Conservation (phyloP, 768 basidiomycete genomes). For the Tylopilus plumbeoviolaceoides region DNA sequence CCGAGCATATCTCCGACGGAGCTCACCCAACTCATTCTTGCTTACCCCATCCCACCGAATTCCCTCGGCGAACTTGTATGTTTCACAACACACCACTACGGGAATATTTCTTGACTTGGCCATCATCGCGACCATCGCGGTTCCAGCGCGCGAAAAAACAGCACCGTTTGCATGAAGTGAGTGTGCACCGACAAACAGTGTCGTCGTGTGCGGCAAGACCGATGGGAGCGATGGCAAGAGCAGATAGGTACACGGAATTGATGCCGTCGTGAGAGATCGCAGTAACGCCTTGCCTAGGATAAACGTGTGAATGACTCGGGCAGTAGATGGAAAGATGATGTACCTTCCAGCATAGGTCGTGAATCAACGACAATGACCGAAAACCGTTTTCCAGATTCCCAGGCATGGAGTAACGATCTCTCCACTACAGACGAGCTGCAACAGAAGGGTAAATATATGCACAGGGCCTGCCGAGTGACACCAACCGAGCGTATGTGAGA, state of each 20-base stretch:
- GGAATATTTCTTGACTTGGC: conserved; percentile 86
- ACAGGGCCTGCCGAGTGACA: neutral
- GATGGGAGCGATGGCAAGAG: conserved; percentile 84
- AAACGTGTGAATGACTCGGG: conserved; percentile 1
- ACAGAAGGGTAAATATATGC: conserved; percentile 2
- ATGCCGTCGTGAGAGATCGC: conserved; percentile 58
- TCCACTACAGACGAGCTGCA: conserved; percentile 91
- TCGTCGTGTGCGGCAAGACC: conserved; percentile 75
- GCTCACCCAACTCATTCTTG: conserved; percentile 89
- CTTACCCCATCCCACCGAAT: conserved; percentile 92
- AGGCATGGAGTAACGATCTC: conserved; percentile 77
- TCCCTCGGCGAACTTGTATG: conserved; percentile 95
- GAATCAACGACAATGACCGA: conserved; percentile 94
- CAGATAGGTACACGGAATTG: conserved; percentile 84
- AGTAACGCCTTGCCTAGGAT: conserved; percentile 73
- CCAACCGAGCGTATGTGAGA: conserved; percentile 87
- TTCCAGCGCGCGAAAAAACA: conserved; percentile 91
- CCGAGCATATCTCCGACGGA: neutral
- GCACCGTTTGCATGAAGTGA: conserved; percentile 94
- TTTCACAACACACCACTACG: conserved; percentile 96
- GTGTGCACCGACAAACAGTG: conserved; percentile 88
- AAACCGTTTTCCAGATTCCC: conserved; percentile 70
- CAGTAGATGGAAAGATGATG: neutral
- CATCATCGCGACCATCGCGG: conserved; percentile 95
- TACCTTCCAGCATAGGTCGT: conserved; percentile 90